Evolutionary conservation across 805 yeast species (phyloP), one percentile per base, ranked within the genome.

Genomic region (Grigorovia transvaalensis): DNA sequence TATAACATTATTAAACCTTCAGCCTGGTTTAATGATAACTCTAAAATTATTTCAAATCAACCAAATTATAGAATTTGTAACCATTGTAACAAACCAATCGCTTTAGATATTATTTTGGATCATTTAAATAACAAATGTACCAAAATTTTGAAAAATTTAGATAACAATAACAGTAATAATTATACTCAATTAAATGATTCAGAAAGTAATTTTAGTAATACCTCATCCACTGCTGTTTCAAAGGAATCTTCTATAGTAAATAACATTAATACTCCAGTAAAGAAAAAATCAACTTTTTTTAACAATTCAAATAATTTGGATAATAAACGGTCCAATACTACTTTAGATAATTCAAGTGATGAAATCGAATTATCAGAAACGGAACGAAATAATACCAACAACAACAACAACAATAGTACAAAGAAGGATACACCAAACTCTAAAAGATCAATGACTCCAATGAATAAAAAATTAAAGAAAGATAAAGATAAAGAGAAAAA

Each of bases 401-500:
- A n/a, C 44, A 41, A 18, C 5, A 17, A 41, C 8, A n/a, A 17
- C 5, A 41, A 17, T 17, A 38, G 12, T 20, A 13, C 19, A 6
- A 13, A 12, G 8, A 38, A 38, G n/a, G 17, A 38, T 38, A 38
- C 42, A 15, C 42, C 42, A 38, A 15, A 15, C 5, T 15, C n/a
- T 6, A 38, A 38, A 15, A 38, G 42, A 38, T 38, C 42, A 46
- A 33, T 33, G 38, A 33, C 38, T 33, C 38, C 38, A 33, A 33
- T 33, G 38, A 23, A 17, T 17, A 46, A 47, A 46, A 51, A 33
- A 50, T 50, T 18, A 46, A 53, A 48, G 53, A 51, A 44, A 45
- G 42, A 46, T 13, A 57, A 35, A 35, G 33, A 51, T 61, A 64
- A 63, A 65, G 70, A 56, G 61, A 62, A 65, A 64, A 74, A 66